Conservation (phyloP, 2,329 filamentous ascomycete species). For the Arachnomyces sp. region DNA sequence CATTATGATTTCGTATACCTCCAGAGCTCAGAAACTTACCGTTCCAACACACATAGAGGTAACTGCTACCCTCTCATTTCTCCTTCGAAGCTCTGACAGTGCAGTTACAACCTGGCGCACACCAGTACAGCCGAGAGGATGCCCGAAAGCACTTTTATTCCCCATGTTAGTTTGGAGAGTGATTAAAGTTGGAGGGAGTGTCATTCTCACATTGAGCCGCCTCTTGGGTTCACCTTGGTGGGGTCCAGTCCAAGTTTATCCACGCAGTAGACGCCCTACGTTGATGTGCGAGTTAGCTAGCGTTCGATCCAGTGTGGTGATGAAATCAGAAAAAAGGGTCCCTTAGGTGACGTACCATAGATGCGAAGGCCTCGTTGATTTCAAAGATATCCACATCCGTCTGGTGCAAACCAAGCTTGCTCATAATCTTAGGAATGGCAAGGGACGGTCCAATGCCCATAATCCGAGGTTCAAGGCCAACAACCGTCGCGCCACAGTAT, state of each 20-base stretch:
- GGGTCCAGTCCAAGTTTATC: slow-evolving; percentile 69
- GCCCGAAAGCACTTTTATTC: slow-evolving; percentile 62
- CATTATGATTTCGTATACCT: background rate
- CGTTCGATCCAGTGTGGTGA: background rate
- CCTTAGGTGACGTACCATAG: slow-evolving; percentile 29
- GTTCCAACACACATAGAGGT: slow-evolving; percentile 94
- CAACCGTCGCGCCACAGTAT: slow-evolving; percentile 72
- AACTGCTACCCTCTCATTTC: slow-evolving; percentile 68
- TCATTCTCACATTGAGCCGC: slow-evolving; percentile 61
- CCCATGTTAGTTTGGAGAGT: slow-evolving; percentile 9
- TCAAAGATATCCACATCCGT: slow-evolving; percentile 34
- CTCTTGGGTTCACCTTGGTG: slow-evolving; percentile 89
- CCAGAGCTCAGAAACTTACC: slow-evolving; percentile 56
- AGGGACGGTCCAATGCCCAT: slow-evolving; percentile 91
- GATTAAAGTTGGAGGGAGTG: background rate
- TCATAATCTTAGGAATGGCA: slow-evolving; percentile 80
- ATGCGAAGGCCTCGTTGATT: slow-evolving; percentile 85
- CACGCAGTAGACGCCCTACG: slow-evolving; percentile 79
- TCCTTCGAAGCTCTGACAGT: slow-evolving; percentile 75
- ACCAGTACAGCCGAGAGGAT: slow-evolving; percentile 83
- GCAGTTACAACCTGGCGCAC: slow-evolving; percentile 84
- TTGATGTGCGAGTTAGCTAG: slow-evolving; percentile 3
- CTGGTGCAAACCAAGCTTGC: slow-evolving; percentile 63
- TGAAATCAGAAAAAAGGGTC: background rate
- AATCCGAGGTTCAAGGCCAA: slow-evolving; percentile 77